Base-by-base conservation (phyloP, 441 rosid genomes). In the Pelargonium citronellum region DNA sequence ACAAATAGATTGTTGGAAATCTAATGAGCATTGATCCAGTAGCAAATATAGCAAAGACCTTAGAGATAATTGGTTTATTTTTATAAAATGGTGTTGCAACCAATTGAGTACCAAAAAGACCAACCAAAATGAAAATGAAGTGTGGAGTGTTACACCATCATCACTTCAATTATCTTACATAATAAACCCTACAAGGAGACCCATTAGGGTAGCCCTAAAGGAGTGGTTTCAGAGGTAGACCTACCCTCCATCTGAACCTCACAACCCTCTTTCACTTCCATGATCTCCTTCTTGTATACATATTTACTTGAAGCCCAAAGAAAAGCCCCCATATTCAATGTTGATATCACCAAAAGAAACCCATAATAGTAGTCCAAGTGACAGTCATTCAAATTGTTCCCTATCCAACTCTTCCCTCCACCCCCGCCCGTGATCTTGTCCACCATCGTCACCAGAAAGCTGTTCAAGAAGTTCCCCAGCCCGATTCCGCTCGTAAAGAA, bases 301-400 rank as follows among this genome's bases (percentile, higher is more conserved):
- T 53, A 53, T 16, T 5, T 53, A 16, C 60, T 53, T 1, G 60
- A 53, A 5, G 60, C 60, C 60, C 60, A 53, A 1, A 53, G 7
- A 51, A 51, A 51, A 0, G 58, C 58, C 19, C 58, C 58, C 58
- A 51, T 51, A n/a, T 51, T 51, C 4, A 51, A 19, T 0, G 58
- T 51, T 1, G 58, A 51, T 22, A 92, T 81, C 11, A 85, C 67
- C 0, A 89, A 87, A 0, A 92, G 85, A 75, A 95, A 90, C 5
- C 87, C 81, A 43, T 90, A 92, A 71, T 90, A 90, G 73, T 92
- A 80, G 72, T 95, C 96, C 17, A 92, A 63, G 74, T 88, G 92
- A 41, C 97, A 91, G 37, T 82, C 90, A 30, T 89, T 95, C 13
- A 92, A 83, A 79, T 95, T 90, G 68, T 95, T 86, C 76, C 84